Percentiles rank a stretch among this genome's conserved stretches.
Conservation (phyloP, 73 alveolate genomes). For the Diophrys sp. region DNA sequence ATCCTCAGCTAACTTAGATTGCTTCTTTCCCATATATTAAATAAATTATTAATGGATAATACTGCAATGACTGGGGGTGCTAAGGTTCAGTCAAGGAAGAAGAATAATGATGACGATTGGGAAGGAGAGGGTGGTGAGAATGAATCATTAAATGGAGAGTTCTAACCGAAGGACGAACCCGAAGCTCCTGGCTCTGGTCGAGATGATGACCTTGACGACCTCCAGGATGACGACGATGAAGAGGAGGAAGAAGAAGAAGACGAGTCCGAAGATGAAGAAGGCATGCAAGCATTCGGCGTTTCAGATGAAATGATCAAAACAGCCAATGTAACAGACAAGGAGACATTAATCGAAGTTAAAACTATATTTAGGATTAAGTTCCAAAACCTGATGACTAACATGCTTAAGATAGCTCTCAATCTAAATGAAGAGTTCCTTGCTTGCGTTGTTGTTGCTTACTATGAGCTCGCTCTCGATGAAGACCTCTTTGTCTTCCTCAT, state of each 20-base stretch:
- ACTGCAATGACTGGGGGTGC: too few species aligned
- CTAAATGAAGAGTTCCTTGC: constrained; percentile 38
- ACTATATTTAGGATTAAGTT: constrained; percentile 15
- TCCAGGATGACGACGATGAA: not conserved
- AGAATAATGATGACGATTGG: too few species aligned
- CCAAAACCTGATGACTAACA: constrained; percentile 30
- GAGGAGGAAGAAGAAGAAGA: constrained; percentile 20
- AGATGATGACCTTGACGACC: not conserved
- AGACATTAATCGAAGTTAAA: constrained; percentile 18
- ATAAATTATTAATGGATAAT: too few species aligned
- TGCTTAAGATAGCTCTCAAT: constrained; percentile 22
- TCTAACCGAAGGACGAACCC: not conserved
- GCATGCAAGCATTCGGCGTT: not conserved
- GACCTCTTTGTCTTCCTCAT: constrained; percentile 30
- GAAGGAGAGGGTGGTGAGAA: constrained; percentile 6
- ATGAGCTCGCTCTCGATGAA: constrained; percentile 26
- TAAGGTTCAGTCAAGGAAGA: too few species aligned
- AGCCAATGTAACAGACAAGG: constrained; percentile 8
- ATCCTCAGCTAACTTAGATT: too few species aligned
- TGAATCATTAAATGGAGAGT: not conserved
- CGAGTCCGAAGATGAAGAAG: constrained; percentile 15
- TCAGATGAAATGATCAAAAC: constrained; percentile 16
- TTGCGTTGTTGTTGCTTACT: constrained; percentile 38
- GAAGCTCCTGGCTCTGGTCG: not conserved
- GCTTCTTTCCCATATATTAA: too few species aligned